Evolutionary conservation across 805 yeast species (phyloP).

Genomic region (Candida ipomoeae): DNA sequence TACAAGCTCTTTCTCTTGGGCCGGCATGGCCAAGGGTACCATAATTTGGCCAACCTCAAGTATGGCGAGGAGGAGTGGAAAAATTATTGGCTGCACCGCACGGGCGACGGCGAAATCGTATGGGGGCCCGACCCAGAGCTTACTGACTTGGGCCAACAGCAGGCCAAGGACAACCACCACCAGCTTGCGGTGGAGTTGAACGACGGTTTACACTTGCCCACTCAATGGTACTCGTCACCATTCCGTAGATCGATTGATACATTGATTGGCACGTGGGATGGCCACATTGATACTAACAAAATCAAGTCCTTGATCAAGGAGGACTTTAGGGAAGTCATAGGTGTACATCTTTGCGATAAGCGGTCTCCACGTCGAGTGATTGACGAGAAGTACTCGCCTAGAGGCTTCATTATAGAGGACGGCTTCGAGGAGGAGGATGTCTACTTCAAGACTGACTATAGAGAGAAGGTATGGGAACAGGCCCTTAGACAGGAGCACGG

Average conservation of each 20-base stretch:
- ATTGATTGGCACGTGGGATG: constrained; percentile 44
- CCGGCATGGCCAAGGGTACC: constrained; percentile 54
- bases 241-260: constrained; percentile 51
- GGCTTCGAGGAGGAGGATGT: constrained; percentile 46
- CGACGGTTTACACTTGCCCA: constrained; percentile 29
- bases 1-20: constrained; percentile 48
- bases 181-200: constrained; percentile 40
- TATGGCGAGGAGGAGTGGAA: constrained; percentile 48
- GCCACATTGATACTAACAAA: constrained; percentile 18
- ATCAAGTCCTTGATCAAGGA: constrained; percentile 42
- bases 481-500: constrained; percentile 32
- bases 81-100: constrained; percentile 39
- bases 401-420: constrained; percentile 41
- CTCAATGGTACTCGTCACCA: constrained; percentile 45
- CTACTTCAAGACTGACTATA: constrained; percentile 33
- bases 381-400: constrained; percentile 36
- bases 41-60: constrained; percentile 42
- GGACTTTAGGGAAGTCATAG: constrained; percentile 46
- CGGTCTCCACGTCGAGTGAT: constrained; percentile 36
- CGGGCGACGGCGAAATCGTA: constrained; percentile 43
- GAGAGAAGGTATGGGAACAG: constrained; percentile 41
- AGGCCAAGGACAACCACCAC: constrained; percentile 41
- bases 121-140: constrained; percentile 54
- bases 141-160: constrained; percentile 42
- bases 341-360: constrained; percentile 49